Conservation (phyloP, 2,329 filamentous ascomycete genomes). For the Aspergillus sp. region DNA sequence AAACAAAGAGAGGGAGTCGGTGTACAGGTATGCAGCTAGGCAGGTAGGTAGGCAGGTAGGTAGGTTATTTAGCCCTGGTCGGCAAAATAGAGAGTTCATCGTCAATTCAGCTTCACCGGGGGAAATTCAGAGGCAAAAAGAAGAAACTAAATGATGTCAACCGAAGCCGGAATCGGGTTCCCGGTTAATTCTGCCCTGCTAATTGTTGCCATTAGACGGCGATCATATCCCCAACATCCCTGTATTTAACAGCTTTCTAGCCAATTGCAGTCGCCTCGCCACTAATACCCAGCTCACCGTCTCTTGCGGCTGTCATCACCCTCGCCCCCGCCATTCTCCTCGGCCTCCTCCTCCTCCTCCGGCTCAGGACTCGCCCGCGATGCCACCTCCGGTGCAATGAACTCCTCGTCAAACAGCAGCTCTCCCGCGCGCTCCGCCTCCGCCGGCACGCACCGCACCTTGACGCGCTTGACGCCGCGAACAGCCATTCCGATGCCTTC, state of each 20-base stretch:
- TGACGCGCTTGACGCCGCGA: conserved; percentile 72
- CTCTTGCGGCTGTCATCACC: conserved; percentile 14
- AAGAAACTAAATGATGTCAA: neutral
- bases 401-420: conserved; percentile 64
- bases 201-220: no score
- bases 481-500: conserved; percentile 65
- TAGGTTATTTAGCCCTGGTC: no score
- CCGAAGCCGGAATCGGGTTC: neutral
- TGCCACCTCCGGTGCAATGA: conserved; percentile 57
- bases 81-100: no score
- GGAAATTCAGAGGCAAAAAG: neutral
- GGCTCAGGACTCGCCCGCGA: conserved; percentile 51
- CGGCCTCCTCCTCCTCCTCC: conserved; percentile 39
- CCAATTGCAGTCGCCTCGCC: no score
- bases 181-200: conserved; percentile 14
- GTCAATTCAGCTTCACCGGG: no score
- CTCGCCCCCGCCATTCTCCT: conserved; percentile 20
- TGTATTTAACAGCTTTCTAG: no score
- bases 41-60: no score
- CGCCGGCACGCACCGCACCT: conserved; percentile 70
- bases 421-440: conserved; percentile 49
- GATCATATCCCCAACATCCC: no score
- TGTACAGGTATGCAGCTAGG: no score
- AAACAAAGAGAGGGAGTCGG: conserved; percentile 1
- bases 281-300: no score